Base-by-base conservation (phyloP, 306 rosid species). In the Argentina anserina region DNA sequence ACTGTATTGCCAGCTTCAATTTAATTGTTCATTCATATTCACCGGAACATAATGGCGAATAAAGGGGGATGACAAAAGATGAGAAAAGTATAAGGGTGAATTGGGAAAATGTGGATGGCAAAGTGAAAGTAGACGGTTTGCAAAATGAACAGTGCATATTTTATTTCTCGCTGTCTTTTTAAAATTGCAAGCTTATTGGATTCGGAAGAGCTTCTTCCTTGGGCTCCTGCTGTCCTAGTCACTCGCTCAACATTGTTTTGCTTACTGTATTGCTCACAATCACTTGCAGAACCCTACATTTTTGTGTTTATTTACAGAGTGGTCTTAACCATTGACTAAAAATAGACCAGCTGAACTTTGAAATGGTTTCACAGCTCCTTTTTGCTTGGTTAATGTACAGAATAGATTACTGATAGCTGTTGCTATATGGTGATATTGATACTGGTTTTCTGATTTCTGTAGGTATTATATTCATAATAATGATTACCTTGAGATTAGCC, bases 401-500 rank as follows among this genome's bases (percentile, higher is more conserved):
- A 52, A 29, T 69, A 40, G 25, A 69, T 25, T 43, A 55, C 66
- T 61, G 67, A 92, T 92, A 87, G 96, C 79, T 92, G 94, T 42
- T 92, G 90, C 92, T 89, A 86, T 59, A 92, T 88, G 82, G 53
- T 92, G 15, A 92, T 92, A 68, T 88, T 14, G 56, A 23, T 56
- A 31, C 4, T 67, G 70, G 88, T 15, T 79, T 64, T 67, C 49
- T 71, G 14, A 4, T 58, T 31, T 34, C 64, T 76, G 56, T 60
- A 93, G 98, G 89, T 93, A 88, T 70, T 84, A 89, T 70, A 83
- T 87, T 13, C 93, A 90, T 72, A 85, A 82, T 82, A 87, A 87
- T 4, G 95, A 92, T 73, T 92, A 92, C 82, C 90, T 92, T 81
- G 98, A 92, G 74, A 92, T 92, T 71, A 87, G 98, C 80, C 95